phyloP scores from a whole-genome alignment of 192 early-diverging fungal genomes.

The Phlyctochytrium planicorne region DNA sequence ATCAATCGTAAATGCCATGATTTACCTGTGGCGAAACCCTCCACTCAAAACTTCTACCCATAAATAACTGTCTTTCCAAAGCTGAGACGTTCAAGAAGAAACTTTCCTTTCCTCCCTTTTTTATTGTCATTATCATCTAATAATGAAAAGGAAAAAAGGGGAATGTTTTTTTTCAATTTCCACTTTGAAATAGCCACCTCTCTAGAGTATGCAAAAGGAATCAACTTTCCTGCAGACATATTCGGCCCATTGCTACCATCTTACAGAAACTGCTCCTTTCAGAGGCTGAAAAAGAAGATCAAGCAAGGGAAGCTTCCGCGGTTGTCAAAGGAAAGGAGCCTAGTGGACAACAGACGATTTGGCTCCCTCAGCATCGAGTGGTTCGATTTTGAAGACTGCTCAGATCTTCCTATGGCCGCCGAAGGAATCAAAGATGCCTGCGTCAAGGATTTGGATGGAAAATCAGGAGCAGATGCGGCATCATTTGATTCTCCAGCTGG shows the following conservation, averaged over 20 bases:
- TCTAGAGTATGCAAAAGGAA: neutral
- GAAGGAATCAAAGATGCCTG: neutral
- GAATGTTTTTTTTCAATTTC: too few species aligned
- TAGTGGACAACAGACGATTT: neutral
- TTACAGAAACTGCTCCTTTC: neutral
- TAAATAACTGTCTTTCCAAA: too few species aligned
- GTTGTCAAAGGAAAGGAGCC: neutral
- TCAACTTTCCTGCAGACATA: neutral
- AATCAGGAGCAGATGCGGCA: neutral
- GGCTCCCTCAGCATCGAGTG: neutral
- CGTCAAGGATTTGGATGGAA: neutral
- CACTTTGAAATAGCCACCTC: neutral
- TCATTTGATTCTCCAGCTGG: neutral
- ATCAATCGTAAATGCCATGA: too few species aligned
- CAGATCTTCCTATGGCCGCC: too few species aligned
- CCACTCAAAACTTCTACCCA: too few species aligned
- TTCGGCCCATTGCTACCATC: neutral
- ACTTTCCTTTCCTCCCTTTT: too few species aligned
- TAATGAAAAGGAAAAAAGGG: too few species aligned
- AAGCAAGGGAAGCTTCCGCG: neutral
- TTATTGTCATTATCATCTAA: too few species aligned
- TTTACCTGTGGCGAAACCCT: too few species aligned
- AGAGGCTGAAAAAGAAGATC: neutral
- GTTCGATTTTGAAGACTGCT: slow-evolving; percentile 7
- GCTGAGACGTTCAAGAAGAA: too few species aligned